Conservation (phyloP, 148 eudicot genomes). For the Heliosperma pusillum region DNA sequence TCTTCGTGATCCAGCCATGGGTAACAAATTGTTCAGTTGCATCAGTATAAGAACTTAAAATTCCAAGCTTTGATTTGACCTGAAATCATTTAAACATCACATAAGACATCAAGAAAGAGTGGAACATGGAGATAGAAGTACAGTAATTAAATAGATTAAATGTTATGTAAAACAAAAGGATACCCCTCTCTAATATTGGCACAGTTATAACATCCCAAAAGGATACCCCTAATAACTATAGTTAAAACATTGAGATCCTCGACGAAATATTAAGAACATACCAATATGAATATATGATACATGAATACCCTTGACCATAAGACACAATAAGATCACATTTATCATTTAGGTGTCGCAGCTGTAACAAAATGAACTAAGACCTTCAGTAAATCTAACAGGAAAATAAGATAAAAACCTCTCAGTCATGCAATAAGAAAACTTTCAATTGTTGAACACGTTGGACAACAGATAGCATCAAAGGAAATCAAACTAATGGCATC, state of each 20-base stretch:
- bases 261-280: background rate
- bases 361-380: background rate
- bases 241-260: background rate
- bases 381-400: background rate
- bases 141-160: background rate
- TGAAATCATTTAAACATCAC: slow-evolving; percentile 27
- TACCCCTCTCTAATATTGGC: background rate
- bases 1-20: slow-evolving; percentile 95
- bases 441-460: background rate
- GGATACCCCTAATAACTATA: background rate
- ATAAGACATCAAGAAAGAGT: slow-evolving; percentile 10
- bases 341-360: background rate
- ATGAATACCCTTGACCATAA: background rate
- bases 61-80: slow-evolving; percentile 81
- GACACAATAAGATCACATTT: background rate
- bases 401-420: background rate
- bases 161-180: background rate
- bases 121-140: background rate
- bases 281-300: background rate
- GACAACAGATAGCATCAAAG: background rate
- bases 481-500: background rate
- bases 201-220: background rate
- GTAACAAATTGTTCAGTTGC: slow-evolving; percentile 79
- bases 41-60: slow-evolving; percentile 79
- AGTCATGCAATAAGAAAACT: background rate